phyloP scores from a whole-genome alignment of 2,329 filamentous ascomycete genomes.

The Tolypocladium pustulatum region DNA sequence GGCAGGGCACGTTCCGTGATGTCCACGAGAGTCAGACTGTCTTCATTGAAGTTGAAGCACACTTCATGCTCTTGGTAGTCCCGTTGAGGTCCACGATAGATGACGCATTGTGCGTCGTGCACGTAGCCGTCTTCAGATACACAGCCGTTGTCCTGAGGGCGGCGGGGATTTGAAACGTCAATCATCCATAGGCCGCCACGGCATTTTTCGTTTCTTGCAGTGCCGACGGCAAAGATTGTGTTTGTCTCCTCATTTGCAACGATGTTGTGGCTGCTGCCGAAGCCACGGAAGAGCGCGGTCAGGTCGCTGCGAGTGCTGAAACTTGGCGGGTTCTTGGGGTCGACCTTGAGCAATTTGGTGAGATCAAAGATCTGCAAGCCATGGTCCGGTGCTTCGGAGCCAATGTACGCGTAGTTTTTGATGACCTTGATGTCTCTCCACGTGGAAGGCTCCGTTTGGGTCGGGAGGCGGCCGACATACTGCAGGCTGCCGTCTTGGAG shows the following conservation, averaged over 20 bases:
- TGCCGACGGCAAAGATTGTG: conserved; percentile 32
- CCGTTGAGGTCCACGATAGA: conserved; percentile 37
- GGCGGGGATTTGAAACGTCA: conserved; percentile 39
- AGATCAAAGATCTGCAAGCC: conserved; percentile 57
- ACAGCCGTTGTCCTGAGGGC: conserved; percentile 39
- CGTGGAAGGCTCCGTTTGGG: conserved; percentile 22
- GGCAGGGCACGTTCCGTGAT: conserved; percentile 34
- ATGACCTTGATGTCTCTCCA: conserved; percentile 34
- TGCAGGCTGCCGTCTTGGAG: conserved; percentile 29
- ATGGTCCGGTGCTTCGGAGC: conserved; percentile 35
- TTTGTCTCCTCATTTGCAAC: conserved; percentile 35
- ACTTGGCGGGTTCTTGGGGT: conserved; percentile 25
- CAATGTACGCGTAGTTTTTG: conserved; percentile 25
- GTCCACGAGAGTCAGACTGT: conserved; percentile 26
- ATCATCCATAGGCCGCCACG: conserved; percentile 42
- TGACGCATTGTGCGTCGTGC: conserved; percentile 42
- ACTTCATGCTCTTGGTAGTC: conserved; percentile 26
- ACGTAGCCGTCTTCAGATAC: conserved; percentile 38
- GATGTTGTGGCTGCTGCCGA: conserved; percentile 40
- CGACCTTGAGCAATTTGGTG: conserved; percentile 36
- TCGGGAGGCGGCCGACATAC: conserved; percentile 35
- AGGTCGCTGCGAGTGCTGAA: conserved; percentile 24
- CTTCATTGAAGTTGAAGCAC: conserved; percentile 15
- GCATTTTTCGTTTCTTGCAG: conserved; percentile 29
- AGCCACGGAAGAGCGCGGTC: conserved; percentile 21